Base-by-base conservation (phyloP, 371 early-diverging fungal species). In the Dichotomocladium elegans region DNA sequence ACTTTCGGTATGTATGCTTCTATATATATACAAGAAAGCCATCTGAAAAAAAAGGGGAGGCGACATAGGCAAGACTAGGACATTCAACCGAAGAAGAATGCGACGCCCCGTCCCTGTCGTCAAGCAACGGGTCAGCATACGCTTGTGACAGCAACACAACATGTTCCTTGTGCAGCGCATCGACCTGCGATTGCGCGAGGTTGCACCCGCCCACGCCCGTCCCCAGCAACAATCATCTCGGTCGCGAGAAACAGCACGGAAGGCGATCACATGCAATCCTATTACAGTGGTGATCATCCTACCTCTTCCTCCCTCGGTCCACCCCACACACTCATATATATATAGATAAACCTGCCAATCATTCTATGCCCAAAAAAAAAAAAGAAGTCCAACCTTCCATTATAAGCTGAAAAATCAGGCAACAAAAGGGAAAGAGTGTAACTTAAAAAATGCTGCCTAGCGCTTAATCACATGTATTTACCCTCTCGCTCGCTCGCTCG, bases 271-370 rank as follows among this genome's bases (percentile, higher is more conserved):
- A 15, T 41, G 41, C 9, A 9, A 12, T 11, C 19, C 19, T 17
- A 42, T 0, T 24, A 4, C 43, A 42, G 24, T 45, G 4, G 17
- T 41, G n/a, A 41, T n/a, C n/a, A 8, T 12, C n/a, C 7, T 21
- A 41, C 33, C n/a, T 10, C 33, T 10, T 10, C 33, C 8, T n/a
- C 10, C 33, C 33, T 10, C n/a, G 33, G 33, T 33, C 10, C 8
- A 10, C n/a, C 33, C 10, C 33, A 43, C 19, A 5, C 12, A 12
- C 15, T 47, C 4, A n/a, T 29, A 3, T 19, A 33, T 1, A 10
- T 29, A 25, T 60, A 74, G 78, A 66, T 81, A 24, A n/a, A n/a
- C n/a, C n/a, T n/a, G n/a, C n/a, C 73, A 77, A 59, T 74, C 78
- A 8, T 64, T 63, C 37, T 65, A 79, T 55, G 67, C 70, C 24